Base-by-base conservation (phyloP, 78 protist genomes). In the Andalucia godoyi region DNA sequence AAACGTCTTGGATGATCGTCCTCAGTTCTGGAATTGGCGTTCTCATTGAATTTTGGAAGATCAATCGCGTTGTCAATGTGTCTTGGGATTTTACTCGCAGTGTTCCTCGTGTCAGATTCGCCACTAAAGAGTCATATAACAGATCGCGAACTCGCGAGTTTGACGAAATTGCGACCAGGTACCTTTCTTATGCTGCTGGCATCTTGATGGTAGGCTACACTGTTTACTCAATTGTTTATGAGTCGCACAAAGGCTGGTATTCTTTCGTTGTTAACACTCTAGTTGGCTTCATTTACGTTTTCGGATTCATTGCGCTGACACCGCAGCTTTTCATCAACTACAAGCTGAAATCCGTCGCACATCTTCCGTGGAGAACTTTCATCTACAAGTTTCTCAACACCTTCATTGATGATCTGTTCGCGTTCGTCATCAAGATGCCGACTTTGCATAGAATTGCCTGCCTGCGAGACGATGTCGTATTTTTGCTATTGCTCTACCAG, bases 321-420 rank as follows among this genome's bases (percentile, higher is more conserved):
- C 98, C 98, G 45, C 97, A 92, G 71, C 74, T 96, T 40, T 93
- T 88, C 57, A 85, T 96, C 86, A 96, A 96, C 81, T 91, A 95
- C 83, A 76, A 80, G 25, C 32, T 73, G 12, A 86, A 87, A 74
- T 76, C 89, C 15, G 96, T 91, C n/a, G 93, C 97, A 1, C 94
- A 80, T 42, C 68, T 96, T 17, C 97, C 97, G 30, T 93, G 92
- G 95, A 66, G 76, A 25, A 58, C 83, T 10, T 75, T 93, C 72
- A 67, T 83, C 75, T 93, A 92, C 68, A 83, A 89, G 78, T 91
- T 93, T 23, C 49, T 94, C 62, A 93, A 83, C 67, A 96, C 99
- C 15, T 81, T 96, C 65, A 83, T 96, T 59, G 98, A 95, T 74
- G 99, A 95, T 60, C 53, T 92, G 43, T 94, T 91, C 61, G 93